Conservation (phyloP, 345 rosid species). For the Bruguiera gymnorhiza region DNA sequence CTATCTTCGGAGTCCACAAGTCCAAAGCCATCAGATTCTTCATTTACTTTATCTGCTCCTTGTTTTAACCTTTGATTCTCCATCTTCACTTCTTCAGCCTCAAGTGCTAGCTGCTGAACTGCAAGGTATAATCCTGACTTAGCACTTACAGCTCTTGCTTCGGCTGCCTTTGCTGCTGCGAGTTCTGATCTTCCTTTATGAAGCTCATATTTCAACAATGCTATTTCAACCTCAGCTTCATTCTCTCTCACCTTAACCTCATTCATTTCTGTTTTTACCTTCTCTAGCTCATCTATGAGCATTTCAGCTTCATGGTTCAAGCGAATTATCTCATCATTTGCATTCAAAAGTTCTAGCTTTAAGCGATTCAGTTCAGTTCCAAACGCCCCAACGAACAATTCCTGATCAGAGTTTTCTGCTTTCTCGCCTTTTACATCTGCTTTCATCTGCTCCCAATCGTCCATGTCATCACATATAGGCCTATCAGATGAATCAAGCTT, state of each 20-base stretch:
- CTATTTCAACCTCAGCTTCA: constrained; percentile 35
- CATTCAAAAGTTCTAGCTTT: constrained; percentile 19
- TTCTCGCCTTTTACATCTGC: constrained; percentile 29
- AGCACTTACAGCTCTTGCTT: constrained; percentile 28
- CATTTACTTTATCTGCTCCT: constrained; percentile 11
- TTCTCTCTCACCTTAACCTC: constrained; percentile 32
- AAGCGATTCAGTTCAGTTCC: constrained; percentile 31
- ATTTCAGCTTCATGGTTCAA: constrained; percentile 22
- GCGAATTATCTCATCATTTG: constrained; percentile 23
- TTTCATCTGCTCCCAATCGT: constrained; percentile 18
- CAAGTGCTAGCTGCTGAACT: constrained; percentile 32
- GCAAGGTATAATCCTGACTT: constrained; percentile 35
- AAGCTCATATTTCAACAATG: constrained; percentile 36
- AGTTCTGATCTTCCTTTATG: constrained; percentile 30
- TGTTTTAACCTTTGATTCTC: constrained; percentile 28
- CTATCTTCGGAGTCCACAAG: constrained; percentile 3
- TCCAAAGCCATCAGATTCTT: constrained; percentile 14
- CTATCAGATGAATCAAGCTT: constrained; percentile 23
- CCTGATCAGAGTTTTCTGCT: constrained; percentile 31
- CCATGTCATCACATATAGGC: constrained; percentile 21
- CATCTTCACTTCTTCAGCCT: constrained; percentile 36
- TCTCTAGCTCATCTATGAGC: constrained; percentile 23
- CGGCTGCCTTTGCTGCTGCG: constrained; percentile 42
- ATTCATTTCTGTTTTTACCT: constrained; percentile 22
- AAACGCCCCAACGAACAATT: constrained; percentile 16